Base-by-base conservation (phyloP, 2,329 filamentous ascomycete genomes). In the Penicillium sp. region DNA sequence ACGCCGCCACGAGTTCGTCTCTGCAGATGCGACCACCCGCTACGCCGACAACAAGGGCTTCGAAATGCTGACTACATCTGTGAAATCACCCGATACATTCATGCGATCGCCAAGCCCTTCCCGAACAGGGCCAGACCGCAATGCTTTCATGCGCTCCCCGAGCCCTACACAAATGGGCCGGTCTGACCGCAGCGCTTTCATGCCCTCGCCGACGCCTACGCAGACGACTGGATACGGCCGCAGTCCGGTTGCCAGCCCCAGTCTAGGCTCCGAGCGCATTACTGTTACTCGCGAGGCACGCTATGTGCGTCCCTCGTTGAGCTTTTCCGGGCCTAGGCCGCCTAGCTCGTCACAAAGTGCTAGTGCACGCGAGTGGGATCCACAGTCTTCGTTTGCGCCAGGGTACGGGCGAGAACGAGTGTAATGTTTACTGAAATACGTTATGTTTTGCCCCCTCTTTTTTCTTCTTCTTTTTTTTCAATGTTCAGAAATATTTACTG, bases 1-100 rank as follows among this genome's bases (percentile, higher is more conserved):
- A 21, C 67, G 64, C 32, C 69, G 72, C 52, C 81, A 85, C 60
- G 91, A 97, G 67, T 97, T 96, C 61, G 86, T 95, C 56, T 94
- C 88, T 34, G 83, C 86, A 40, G 91, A 96, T 64, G 88, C 89
- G 41, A 79, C 79, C 59, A 76, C 80, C 52, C 68, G 77, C 52
- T 82, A 82, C 56, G 77, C 79, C 67, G 81, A 83, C 60, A 76
- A 75, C 66, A 79, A 81, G 72, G 81, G 83, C 68, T 90, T 90
- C 75, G 87, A 90, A 76, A 89, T 90, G 85, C 82, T 90, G 40
- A 67, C 57, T 17, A 61, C 53, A 34, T 51, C 61, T 3, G 57
- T 57, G 35, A 72, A 68, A 51, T 63, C 62, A 13, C 68, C 69
- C 1, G 68, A 69, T 32, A 35, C 38, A 0, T 55, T 51, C 34